Evolutionary conservation across 2,329 filamentous ascomycete genomes (phyloP).

Genomic region (Mycosphaerella sp.): DNA sequence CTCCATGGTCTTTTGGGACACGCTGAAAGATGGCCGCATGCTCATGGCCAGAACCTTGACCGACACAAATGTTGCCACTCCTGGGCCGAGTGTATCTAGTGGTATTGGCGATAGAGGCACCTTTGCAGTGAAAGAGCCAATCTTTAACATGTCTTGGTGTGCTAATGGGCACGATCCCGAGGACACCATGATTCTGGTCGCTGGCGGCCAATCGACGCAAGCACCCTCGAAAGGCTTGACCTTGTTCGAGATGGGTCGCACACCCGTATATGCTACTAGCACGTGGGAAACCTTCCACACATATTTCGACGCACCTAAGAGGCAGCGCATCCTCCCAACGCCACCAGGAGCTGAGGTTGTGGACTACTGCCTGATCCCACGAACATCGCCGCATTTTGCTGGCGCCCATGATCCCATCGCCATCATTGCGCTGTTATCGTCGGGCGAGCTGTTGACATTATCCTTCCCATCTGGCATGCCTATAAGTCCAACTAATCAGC

Average conservation of each 20-base stretch:
- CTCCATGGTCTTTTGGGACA: slow-evolving; percentile 89
- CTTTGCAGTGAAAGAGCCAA: slow-evolving; percentile 62
- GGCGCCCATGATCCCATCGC: slow-evolving; percentile 89
- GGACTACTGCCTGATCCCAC: slow-evolving; percentile 78
- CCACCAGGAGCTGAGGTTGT: slow-evolving; percentile 71
- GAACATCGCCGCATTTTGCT: slow-evolving; percentile 74
- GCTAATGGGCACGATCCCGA: slow-evolving; percentile 81
- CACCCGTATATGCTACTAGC: slow-evolving; percentile 85
- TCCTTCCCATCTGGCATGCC: slow-evolving; percentile 89
- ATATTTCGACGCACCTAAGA: slow-evolving; percentile 72
- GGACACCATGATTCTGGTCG: slow-evolving; percentile 81
- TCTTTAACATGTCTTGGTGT: slow-evolving; percentile 81
- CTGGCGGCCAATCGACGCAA: slow-evolving; percentile 68
- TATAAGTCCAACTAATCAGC: slow-evolving; percentile 85
- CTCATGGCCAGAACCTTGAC: slow-evolving; percentile 77
- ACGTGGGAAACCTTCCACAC: slow-evolving; percentile 76
- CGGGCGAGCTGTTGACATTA: slow-evolving; percentile 81
- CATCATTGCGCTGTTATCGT: slow-evolving; percentile 69
- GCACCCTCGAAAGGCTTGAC: slow-evolving; percentile 69
- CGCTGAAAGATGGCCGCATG: slow-evolving; percentile 68
- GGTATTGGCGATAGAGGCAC: slow-evolving; percentile 39
- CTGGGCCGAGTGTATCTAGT: slow-evolving; percentile 33
- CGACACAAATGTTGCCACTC: slow-evolving; percentile 66
- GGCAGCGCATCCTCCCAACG: slow-evolving; percentile 63
- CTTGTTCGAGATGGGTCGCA: slow-evolving; percentile 81